Base-by-base conservation (phyloP, 805 yeast species). In the Priceomyces fermenticarens region DNA sequence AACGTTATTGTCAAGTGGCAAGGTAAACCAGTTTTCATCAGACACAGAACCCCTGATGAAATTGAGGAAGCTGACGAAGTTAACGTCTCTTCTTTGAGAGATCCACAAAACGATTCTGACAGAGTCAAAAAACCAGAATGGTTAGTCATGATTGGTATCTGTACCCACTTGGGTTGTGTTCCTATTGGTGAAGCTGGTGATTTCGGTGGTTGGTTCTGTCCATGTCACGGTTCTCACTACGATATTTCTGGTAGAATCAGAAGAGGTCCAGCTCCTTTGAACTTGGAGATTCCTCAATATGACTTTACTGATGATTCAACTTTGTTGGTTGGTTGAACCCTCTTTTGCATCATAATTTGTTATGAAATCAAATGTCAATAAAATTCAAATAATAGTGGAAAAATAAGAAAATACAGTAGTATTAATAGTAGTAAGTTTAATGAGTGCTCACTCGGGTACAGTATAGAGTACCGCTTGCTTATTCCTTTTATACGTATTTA, bases 131-230 rank as follows among this genome's bases (percentile, higher is more conserved):
- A 85, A 70, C 98, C 99, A 54, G 93, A 91, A 74, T 93, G 99
- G 99, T 81, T 93, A 65, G 80, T 93, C 68, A 93, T 93, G 99
- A 72, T 93, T 74, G 99, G 99, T 75, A 91, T 93, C 69, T 93
- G 99, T 80, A 93, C 99, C 54, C 99, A 93, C 71, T 83, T 93
- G 78, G 99, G 99, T 70, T 93, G 99, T 85, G 99, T 93, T 48
- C 99, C 99, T 55, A 93, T 93, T 62, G 99, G 99, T 67, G 98
- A 93, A 77, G 84, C 97, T 54, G 99, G 99, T 75, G 99, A 93
- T 72, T 93, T 80, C 59, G 98, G 97, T 68, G 99, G 99, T 68
- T 93, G 99, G 99, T 93, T 93, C 91, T 93, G 99, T 74, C 99
- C 99, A 53, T 93, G 99, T 78, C 99, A 95, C 80, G 99, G 99